phyloP scores from a whole-genome alignment of 2,329 filamentous ascomycete genomes.

The Trichophyton simii region DNA sequence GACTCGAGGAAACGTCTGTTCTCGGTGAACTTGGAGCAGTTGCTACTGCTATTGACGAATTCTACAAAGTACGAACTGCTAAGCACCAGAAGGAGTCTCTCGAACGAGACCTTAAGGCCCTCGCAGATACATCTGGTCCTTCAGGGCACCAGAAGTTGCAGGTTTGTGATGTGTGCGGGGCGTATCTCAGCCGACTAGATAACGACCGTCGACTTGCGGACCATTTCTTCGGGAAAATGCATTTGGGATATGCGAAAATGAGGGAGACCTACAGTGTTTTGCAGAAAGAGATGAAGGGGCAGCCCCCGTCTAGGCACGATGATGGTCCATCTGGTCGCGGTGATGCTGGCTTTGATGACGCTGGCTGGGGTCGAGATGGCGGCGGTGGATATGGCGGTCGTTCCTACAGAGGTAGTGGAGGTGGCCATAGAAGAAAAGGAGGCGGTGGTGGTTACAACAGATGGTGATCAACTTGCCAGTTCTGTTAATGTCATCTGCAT shows the following conservation, averaged over 20 bases:
- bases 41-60: conserved; percentile 70
- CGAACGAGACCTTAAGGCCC: conserved; percentile 76
- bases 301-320: conserved; percentile 47
- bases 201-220: conserved; percentile 90
- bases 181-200: conserved; percentile 81
- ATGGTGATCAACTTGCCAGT: conserved; percentile 17
- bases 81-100: conserved; percentile 69
- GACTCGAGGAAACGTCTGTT: conserved; percentile 73
- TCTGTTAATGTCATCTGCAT: conserved; percentile 22
- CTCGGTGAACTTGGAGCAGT: conserved; percentile 73
- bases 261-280: conserved; percentile 82
- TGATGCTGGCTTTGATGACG: conserved; percentile 42
- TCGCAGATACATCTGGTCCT: conserved; percentile 84
- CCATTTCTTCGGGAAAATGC: conserved; percentile 99
- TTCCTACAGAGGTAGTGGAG: conserved; percentile 25
- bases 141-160: conserved; percentile 95
- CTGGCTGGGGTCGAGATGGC: conserved; percentile 39
- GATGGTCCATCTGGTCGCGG: conserved; percentile 32
- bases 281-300: conserved; percentile 69
- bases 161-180: conserved; percentile 96
- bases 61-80: conserved; percentile 70
- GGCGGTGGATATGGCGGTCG: conserved; percentile 32
- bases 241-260: conserved; percentile 96
- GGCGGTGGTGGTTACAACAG: conserved; percentile 22
- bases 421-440: conserved; percentile 28